Evolutionary conservation across 495 filamentous ascomycete species (phyloP), one percentile per base, ranked within the genome.

Genomic region (Filosporella fistucella): DNA sequence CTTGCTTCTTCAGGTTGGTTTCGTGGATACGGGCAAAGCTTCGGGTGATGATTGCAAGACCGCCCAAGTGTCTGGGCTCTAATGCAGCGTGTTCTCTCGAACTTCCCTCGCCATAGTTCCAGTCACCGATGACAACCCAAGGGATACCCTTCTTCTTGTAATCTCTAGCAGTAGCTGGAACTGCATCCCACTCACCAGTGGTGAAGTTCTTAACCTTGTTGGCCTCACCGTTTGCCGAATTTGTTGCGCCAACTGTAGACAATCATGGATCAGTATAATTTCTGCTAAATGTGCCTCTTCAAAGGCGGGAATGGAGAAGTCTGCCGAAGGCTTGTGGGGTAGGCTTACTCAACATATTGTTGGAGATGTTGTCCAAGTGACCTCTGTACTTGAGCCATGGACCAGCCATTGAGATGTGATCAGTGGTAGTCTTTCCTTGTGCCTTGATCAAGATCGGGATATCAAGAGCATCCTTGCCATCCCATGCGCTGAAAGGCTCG

Each of bases 301-400:
- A n/a, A n/a, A n/a, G n/a, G n/a, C n/a, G n/a, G n/a, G n/a, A n/a
- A n/a, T n/a, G n/a, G n/a, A n/a, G n/a, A n/a, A n/a, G n/a, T n/a
- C n/a, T n/a, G n/a, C n/a, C n/a, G n/a, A n/a, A n/a, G n/a, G n/a
- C n/a, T n/a, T n/a, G n/a, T n/a, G n/a, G n/a, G n/a, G n/a, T n/a
- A n/a, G n/a, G n/a, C n/a, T n/a, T n/a, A n/a, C n/a, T 97, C 68
- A 98, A 72, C 91, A 97, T 96, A 81, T 98, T 98, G 84, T 97
- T 97, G 63, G 94, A 97, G 77, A 98, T 97, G 80, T 98, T 98
- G 79, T 98, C 94, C 65, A 98, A 79, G 68, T 98, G 93, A 39
- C 93, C 93, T 80, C 94, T 89, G 82, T 98, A 98, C 79, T 98
- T 98, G 69, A 98, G 80, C 93, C 93, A 98, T 37, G 93, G 93